Evolutionary conservation across 345 rosid species (phyloP).

Genomic region (Balakata baccata): DNA sequence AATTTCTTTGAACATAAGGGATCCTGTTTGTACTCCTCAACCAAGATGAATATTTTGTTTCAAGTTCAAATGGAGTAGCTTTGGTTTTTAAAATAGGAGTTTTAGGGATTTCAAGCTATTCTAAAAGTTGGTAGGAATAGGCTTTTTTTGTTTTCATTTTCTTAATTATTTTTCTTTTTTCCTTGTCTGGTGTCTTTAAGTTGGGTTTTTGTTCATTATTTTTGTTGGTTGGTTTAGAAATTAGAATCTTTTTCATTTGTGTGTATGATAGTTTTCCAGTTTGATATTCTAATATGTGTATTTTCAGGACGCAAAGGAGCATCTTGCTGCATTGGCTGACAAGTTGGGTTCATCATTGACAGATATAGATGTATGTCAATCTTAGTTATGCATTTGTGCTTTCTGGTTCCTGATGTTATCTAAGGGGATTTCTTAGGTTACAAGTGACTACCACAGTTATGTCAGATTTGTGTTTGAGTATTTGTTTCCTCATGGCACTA

Average conservation of each 20-base stretch:
- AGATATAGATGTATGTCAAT: constrained; percentile 68
- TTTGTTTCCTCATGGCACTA: constrained; percentile 24
- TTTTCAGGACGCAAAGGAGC: constrained; percentile 94
- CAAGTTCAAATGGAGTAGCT: neutral
- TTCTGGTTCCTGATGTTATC: constrained; percentile 23
- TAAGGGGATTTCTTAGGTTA: neutral
- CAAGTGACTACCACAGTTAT: neutral
- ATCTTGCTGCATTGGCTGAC: constrained; percentile 90
- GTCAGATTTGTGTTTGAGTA: neutral
- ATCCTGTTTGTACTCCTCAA: neutral
- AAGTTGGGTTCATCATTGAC: constrained; percentile 87
- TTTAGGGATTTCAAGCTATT: neutral
- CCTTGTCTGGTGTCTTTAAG: neutral
- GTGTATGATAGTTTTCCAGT: neutral
- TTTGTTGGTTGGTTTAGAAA: neutral
- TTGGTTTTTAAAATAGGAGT: neutral
- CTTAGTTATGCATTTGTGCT: constrained; percentile 16
- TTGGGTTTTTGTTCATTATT: neutral
- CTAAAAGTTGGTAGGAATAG: neutral
- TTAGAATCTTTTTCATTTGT: neutral
- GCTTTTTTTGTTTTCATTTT: neutral
- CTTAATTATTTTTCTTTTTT: neutral
- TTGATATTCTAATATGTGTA: neutral
- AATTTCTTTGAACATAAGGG: neutral
- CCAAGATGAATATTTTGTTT: neutral